These are phyloP conservation scores for Malassezia brasiliensis DNA, from an alignment of 1,284 basidiomycete genomes.

Conservation along the genomic window DNA sequence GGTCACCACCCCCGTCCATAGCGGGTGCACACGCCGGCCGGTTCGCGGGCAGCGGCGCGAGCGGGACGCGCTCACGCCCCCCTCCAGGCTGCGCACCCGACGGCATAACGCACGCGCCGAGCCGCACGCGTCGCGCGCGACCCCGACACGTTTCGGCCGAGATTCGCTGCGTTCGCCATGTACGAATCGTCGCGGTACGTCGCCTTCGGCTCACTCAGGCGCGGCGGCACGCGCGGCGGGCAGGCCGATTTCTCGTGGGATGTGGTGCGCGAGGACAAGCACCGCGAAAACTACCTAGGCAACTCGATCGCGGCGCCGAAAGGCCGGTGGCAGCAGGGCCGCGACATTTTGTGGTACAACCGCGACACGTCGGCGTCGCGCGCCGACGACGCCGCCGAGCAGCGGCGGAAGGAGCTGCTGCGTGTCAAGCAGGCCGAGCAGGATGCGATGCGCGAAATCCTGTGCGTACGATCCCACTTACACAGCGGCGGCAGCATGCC, in stretches of 20 bases:
- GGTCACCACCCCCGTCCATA: too few relatives aligned
- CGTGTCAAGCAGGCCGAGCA: conserved; percentile 38
- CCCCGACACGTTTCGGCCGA: conserved; percentile 1
- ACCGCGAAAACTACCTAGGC: conserved; percentile 46
- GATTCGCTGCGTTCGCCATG: not conserved
- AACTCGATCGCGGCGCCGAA: conserved; percentile 43
- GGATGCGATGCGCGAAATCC: conserved; percentile 30
- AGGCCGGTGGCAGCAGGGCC: conserved; percentile 42
- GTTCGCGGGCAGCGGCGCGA: too few relatives aligned
- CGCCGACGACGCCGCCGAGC: conserved; percentile 16
- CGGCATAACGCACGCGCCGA: not conserved
- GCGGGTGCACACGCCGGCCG: too few relatives aligned
- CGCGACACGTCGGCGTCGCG: conserved; percentile 20
- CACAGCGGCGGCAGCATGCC: not conserved
- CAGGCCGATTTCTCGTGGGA: conserved; percentile 44
- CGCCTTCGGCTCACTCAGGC: not conserved
- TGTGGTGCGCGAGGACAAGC: conserved; percentile 35
- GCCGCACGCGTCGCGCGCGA: not conserved
- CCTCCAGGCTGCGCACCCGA: too few relatives aligned
- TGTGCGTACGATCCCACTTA: conserved; percentile 17
- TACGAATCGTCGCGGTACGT: conserved; percentile 5
- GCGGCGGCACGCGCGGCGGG: conserved; percentile 40
- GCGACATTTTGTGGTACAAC: conserved; percentile 47
- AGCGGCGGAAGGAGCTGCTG: conserved; percentile 29
- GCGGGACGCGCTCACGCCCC: too few relatives aligned